Conservation (phyloP, 116 monocot species). For the Trichopus zeylanicus region DNA sequence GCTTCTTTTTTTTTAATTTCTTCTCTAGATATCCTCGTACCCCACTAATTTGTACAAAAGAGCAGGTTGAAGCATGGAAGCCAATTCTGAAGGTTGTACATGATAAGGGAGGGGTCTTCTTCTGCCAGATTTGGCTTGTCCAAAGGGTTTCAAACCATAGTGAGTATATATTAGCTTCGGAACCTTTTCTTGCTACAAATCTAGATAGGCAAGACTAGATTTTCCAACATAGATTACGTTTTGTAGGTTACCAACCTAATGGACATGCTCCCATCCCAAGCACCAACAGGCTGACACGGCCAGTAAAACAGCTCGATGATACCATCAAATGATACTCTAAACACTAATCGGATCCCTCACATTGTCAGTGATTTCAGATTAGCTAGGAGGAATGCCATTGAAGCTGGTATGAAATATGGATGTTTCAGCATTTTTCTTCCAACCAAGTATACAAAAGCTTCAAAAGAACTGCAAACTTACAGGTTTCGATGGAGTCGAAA, state of each 20-base stretch:
- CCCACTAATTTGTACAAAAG: neutral
- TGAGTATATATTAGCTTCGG: neutral
- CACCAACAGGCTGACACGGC: neutral
- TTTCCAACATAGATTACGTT: neutral
- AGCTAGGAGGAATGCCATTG: neutral
- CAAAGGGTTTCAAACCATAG: neutral
- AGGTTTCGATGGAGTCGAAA: conserved; percentile 27
- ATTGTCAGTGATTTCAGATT: neutral
- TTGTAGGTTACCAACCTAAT: neutral
- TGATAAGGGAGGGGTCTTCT: neutral
- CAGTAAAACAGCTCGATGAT: neutral
- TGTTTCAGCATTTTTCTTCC: too few species aligned
- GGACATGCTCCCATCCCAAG: neutral
- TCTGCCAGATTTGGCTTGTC: neutral
- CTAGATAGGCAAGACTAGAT: neutral
- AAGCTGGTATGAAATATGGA: neutral
- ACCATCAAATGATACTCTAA: neutral
- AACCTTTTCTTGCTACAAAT: neutral
- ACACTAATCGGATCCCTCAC: neutral
- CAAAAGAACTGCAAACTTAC: neutral
- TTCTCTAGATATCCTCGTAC: neutral
- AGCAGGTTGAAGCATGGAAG: neutral
- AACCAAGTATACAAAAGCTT: too few species aligned
- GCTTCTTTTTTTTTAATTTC: neutral
- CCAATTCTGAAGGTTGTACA: conserved; percentile 1